phyloP scores from a whole-genome alignment of 2,329 filamentous ascomycete genomes.

The Verticillium tricorpus region DNA sequence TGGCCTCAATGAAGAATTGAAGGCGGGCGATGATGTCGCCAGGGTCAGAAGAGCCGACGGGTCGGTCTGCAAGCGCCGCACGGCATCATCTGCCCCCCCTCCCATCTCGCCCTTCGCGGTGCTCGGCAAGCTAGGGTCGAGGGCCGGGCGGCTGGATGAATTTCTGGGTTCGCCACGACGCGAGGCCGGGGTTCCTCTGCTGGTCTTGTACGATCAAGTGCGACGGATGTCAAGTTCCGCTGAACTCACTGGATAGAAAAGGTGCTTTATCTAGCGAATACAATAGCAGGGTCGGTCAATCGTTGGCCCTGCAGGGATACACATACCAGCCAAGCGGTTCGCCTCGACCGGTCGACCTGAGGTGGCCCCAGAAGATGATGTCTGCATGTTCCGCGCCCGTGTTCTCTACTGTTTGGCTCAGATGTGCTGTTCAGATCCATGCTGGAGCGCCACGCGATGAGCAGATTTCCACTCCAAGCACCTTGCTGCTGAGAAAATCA shows the following conservation, averaged over 20 bases:
- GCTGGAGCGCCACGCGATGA: too few relatives aligned
- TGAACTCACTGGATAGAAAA: not conserved
- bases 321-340: not conserved
- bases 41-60: not conserved
- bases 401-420: too few relatives aligned
- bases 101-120: not conserved
- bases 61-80: not conserved
- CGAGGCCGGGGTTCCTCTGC: not conserved
- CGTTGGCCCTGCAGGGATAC: not conserved
- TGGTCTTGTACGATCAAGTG: not conserved
- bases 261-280: not conserved
- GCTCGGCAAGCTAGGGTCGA: not conserved
- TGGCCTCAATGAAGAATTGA: not conserved
- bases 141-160: not conserved
- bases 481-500: too few relatives aligned
- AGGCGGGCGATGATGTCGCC: not conserved
- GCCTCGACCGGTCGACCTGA: too few relatives aligned
- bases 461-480: too few relatives aligned
- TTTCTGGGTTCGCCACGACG: not conserved
- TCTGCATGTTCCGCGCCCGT: too few relatives aligned
- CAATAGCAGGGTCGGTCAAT: not conserved
- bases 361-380: too few relatives aligned
- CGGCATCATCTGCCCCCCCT: not conserved
- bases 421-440: too few relatives aligned
- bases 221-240: not conserved